Base-by-base conservation (phyloP, 495 filamentous ascomycete species). In the Opeltia flavorubescens region DNA sequence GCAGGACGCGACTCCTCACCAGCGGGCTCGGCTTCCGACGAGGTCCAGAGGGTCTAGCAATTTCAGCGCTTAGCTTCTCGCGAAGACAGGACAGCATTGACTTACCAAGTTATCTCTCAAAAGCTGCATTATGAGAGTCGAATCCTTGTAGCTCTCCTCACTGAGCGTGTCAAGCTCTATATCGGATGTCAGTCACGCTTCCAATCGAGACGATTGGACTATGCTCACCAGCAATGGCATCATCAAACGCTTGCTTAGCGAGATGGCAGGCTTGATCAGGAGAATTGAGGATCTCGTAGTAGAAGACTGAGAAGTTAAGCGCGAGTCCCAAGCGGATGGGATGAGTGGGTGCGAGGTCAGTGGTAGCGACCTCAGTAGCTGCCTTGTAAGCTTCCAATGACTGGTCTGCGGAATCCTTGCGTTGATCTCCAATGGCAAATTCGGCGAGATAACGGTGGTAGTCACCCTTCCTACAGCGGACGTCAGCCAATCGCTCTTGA, bases 101-200 rank as follows among this genome's bases (percentile, higher is more conserved):
- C 86, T 59, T 81, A 96, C 91, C 68, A 98, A 66, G 75, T 98
- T 98, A 74, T 98, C 91, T 62, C 91, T 80, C 62, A 98, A 80
- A 50, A 98, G 83, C 72, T 98, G 91, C 91, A 98, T 98, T 74
- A 98, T 98, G 52, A 98, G 79, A 44, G 91, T 98, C 34, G 89
- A 95, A 72, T 98, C 91, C 79, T 96, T 96, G 83, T 98, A 98
- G 80, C 87, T 94, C 77, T 98, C 91, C 77, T 98, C 91, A 66
- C 85, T 94, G 47, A 98, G 72, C 59, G 91, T 96, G 65, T 98
- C 91, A 48, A 98, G 85, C 75, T 98, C 89, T 94, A 26, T 43
- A 35, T 25, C 25, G 40, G 25, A 15, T 25, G 40, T 70, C 59
- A 66, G 54, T n/a, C 7, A 6, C 26, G 20, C n/a, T 18, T 39